These are phyloP conservation scores for Lecanicillium sp. DNA, from an alignment of 2,329 filamentous ascomycete species.

Conservation along the genomic window DNA sequence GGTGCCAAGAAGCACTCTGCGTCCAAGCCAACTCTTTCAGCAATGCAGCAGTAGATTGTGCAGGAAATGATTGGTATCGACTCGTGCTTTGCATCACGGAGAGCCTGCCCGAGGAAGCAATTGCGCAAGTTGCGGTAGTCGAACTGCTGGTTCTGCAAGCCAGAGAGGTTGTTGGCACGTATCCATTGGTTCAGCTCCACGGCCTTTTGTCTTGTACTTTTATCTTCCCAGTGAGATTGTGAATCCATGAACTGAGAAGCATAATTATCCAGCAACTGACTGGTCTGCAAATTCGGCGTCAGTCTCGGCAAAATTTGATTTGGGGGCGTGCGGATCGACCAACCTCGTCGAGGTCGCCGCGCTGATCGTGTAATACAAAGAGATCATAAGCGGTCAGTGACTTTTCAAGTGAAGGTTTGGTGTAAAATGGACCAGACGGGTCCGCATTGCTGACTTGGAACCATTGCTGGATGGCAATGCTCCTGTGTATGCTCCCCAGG, in stretches of 20 bases:
- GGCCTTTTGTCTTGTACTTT: conserved; percentile 63
- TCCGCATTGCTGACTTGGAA: conserved; percentile 20
- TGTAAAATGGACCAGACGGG: conserved; percentile 35
- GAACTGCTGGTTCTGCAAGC: conserved; percentile 55
- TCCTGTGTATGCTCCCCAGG: conserved; percentile 74
- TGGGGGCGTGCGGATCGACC: conserved; percentile 22
- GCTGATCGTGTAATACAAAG: conserved; percentile 70
- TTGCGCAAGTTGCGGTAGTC: conserved; percentile 79
- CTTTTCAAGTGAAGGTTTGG: conserved; percentile 52
- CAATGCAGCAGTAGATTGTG: conserved; percentile 79
- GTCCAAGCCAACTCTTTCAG: conserved; percentile 65
- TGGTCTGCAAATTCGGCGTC: conserved; percentile 40
- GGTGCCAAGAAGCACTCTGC: conserved; percentile 78
- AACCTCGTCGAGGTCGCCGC: conserved; percentile 70
- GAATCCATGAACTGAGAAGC: conserved; percentile 49
- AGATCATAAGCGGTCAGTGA: conserved; percentile 81
- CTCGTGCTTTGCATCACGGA: conserved; percentile 66
- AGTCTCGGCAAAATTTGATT: conserved; percentile 14
- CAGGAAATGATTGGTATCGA: conserved; percentile 83
- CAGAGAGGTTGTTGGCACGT: conserved; percentile 60
- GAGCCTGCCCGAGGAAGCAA: conserved; percentile 77
- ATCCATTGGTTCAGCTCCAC: conserved; percentile 64
- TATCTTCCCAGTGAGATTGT: conserved; percentile 45
- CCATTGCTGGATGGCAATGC: conserved; percentile 76
- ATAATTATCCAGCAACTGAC: conserved; percentile 58